Conservation (phyloP, 179 eudicot species). For the Drosera spatulata region DNA sequence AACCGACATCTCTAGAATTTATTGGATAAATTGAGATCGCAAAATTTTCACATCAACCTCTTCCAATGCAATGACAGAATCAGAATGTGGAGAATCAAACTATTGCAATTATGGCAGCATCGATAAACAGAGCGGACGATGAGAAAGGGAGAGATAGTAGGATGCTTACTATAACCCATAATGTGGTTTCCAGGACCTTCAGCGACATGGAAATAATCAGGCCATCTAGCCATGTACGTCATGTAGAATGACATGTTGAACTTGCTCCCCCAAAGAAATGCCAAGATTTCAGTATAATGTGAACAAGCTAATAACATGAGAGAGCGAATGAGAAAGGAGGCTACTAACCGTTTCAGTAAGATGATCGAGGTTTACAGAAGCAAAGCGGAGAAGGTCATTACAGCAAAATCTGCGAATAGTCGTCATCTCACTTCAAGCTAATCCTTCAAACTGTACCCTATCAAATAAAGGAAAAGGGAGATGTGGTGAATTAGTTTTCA, state of each 20-base stretch:
- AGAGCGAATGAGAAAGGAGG: background rate
- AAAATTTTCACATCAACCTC: too few relatives aligned
- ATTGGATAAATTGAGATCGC: too few relatives aligned
- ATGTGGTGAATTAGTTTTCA: too few relatives aligned
- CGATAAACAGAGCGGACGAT: background rate
- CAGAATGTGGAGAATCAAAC: too few relatives aligned
- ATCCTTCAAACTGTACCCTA: background rate
- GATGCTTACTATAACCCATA: slow-evolving; percentile 82
- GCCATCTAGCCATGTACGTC: slow-evolving; percentile 97
- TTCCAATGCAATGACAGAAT: too few relatives aligned
- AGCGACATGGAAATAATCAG: slow-evolving; percentile 90
- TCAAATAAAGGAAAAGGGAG: background rate
- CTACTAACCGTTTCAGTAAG: slow-evolving; percentile 85
- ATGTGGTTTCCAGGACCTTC: slow-evolving; percentile 74
- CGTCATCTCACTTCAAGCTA: slow-evolving; percentile 11
- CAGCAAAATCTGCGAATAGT: slow-evolving; percentile 91
- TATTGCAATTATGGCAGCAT: too few relatives aligned
- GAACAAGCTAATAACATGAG: background rate
- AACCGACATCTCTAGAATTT: too few relatives aligned
- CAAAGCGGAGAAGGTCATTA: slow-evolving; percentile 85
- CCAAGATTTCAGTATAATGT: background rate
- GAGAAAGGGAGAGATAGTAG: slow-evolving; percentile 3
- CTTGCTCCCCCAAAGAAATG: slow-evolving; percentile 24
- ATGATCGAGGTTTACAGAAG: slow-evolving; percentile 83
- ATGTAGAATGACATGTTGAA: slow-evolving; percentile 98